A percentile compares a stretch with the other conserved stretches of the same genome.
Conservation (phyloP, 2,329 filamentous ascomycete genomes). For the Fusarium xylarioides region DNA sequence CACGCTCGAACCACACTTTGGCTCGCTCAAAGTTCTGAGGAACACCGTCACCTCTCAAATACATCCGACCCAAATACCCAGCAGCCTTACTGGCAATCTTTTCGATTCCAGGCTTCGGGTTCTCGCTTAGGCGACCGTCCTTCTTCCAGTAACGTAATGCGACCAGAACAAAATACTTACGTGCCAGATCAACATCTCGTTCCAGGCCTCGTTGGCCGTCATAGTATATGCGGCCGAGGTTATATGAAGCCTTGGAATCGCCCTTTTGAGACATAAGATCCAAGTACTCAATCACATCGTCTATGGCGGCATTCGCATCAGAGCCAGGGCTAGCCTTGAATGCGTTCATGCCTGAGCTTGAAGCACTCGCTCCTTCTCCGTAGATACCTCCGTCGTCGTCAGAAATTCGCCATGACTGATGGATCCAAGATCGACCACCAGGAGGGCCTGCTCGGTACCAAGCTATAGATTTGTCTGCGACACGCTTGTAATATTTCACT, state of each 20-base stretch:
- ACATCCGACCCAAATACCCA: conserved; percentile 89
- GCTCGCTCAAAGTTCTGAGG: conserved; percentile 81
- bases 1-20: conserved; percentile 83
- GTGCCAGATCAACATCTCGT: conserved; percentile 76
- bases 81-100: conserved; percentile 85
- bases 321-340: conserved; percentile 77
- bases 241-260: conserved; percentile 86
- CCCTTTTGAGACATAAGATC: conserved; percentile 91
- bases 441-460: conserved; percentile 92
- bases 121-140: conserved; percentile 78
- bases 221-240: conserved; percentile 86
- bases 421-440: conserved; percentile 80
- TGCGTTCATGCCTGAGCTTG: conserved; percentile 86
- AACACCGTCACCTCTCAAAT: conserved; percentile 85
- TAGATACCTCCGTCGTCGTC: conserved; percentile 94
- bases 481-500: conserved; percentile 87
- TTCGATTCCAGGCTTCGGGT: conserved; percentile 75
- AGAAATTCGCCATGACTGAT: conserved; percentile 84
- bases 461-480: conserved; percentile 89
- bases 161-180: conserved; percentile 82
- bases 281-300: conserved; percentile 94
- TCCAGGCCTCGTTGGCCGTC: conserved; percentile 82
- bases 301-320: conserved; percentile 84
- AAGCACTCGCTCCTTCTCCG: conserved; percentile 91
- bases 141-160: conserved; percentile 83